Percentiles rank a stretch among this genome's conserved stretches.
Evolutionary conservation across 2,329 filamentous ascomycete genomes (phyloP).

Genomic region (Botrytis medusae): DNA sequence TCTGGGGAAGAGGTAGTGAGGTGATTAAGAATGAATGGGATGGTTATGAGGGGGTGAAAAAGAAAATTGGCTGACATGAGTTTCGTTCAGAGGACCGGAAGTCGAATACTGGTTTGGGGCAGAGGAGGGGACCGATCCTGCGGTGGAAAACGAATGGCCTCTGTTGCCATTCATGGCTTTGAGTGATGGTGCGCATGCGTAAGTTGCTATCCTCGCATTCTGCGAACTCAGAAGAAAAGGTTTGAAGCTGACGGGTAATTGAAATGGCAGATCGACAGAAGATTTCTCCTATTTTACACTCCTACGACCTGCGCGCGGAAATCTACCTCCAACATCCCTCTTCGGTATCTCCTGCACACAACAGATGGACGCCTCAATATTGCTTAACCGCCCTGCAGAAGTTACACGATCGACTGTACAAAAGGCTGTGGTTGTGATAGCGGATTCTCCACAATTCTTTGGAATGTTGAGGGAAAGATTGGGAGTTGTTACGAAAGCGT

Average conservation of each 20-base stretch:
- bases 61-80: neutral
- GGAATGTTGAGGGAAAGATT: conserved; percentile 87
- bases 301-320: conserved; percentile 58
- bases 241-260: conserved; percentile 16
- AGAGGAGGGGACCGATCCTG: conserved; percentile 73
- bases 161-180: conserved; percentile 95
- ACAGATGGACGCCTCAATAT: conserved; percentile 76
- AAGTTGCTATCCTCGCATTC: conserved; percentile 41
- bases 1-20: neutral
- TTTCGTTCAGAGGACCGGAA: conserved; percentile 67
- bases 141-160: conserved; percentile 82
- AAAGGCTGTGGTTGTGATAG: conserved; percentile 95
- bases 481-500: conserved; percentile 86
- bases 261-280: conserved; percentile 67
- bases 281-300: conserved; percentile 99
- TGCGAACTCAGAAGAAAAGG: neutral
- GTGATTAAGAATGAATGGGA: neutral
- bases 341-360: conserved; percentile 96
- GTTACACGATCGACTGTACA: conserved; percentile 98
- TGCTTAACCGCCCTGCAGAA: conserved; percentile 78
- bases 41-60: conserved; percentile 23
- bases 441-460: conserved; percentile 85
- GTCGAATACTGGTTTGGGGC: conserved; percentile 88
- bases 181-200: conserved; percentile 93
- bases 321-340: conserved; percentile 69